phyloP scores from a whole-genome alignment of 1,139 yeast species.

The Debaryomycetaceae sp. region DNA sequence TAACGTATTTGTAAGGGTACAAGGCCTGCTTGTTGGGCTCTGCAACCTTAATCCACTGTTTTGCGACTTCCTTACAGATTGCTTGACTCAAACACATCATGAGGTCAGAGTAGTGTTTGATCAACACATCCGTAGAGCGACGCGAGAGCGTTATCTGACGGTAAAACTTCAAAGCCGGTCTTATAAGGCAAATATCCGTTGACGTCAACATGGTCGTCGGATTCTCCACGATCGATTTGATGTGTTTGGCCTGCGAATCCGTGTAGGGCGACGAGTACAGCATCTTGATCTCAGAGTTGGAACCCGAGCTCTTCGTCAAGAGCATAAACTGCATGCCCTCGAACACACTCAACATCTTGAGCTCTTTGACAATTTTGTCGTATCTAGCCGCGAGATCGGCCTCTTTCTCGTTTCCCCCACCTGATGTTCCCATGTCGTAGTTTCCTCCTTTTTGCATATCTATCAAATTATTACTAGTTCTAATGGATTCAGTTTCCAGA shows the following conservation, averaged over 20 bases:
- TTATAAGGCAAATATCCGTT: slow-evolving; percentile 10
- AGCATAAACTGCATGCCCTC: slow-evolving; percentile 1
- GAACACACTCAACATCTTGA: background rate
- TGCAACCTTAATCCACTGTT: slow-evolving; percentile 61
- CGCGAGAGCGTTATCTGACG: slow-evolving; percentile 5
- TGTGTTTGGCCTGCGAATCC: slow-evolving; percentile 9
- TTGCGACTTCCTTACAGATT: slow-evolving; percentile 60
- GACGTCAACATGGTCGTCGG: slow-evolving; percentile 5
- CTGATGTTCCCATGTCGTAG: background rate
- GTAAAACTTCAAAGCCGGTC: slow-evolving; percentile 11
- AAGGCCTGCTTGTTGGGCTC: slow-evolving; percentile 68
- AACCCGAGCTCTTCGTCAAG: slow-evolving; percentile 4
- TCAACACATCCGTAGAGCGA: slow-evolving; percentile 6
- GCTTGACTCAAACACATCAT: slow-evolving; percentile 35
- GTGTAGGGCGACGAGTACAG: slow-evolving; percentile 14
- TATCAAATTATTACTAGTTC: background rate
- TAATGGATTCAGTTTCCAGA: background rate
- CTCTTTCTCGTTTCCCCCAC: background rate
- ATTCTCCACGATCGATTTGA: slow-evolving; percentile 10
- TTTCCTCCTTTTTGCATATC: background rate
- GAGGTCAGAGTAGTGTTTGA: slow-evolving; percentile 15
- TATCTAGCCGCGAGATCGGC: background rate
- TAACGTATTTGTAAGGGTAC: slow-evolving; percentile 58
- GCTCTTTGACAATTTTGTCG: background rate
- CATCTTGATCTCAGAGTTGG: slow-evolving; percentile 9